phyloP scores from a whole-genome alignment of 176 grass and related monocot species.

The Poa pratensis region DNA sequence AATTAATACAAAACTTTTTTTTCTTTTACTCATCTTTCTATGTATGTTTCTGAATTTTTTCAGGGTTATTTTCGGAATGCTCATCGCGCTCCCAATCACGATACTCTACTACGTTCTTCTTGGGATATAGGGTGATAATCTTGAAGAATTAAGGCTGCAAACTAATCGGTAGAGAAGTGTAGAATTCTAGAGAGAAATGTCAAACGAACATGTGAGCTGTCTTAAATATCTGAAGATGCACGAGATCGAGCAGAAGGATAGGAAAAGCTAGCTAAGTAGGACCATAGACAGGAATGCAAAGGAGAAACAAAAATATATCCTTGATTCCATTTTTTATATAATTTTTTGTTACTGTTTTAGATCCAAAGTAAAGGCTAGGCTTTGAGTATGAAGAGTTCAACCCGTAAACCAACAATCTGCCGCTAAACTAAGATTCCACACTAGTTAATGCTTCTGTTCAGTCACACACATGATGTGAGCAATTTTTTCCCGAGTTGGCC shows the following conservation, averaged over 20 bases:
- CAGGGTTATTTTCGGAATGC: slow-evolving; percentile 99
- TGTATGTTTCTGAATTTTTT: not conserved
- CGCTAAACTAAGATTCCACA: slow-evolving; percentile 46
- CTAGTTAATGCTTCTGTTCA: slow-evolving; percentile 38
- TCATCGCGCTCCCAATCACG: slow-evolving; percentile 85
- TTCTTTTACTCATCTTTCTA: not conserved
- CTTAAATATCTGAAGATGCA: slow-evolving; percentile 46
- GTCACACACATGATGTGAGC: slow-evolving; percentile 29
- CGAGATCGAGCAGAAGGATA: slow-evolving; percentile 35
- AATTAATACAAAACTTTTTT: not conserved
- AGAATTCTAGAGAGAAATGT: slow-evolving; percentile 34
- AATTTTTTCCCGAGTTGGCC: slow-evolving; percentile 39
- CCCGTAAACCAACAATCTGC: slow-evolving; percentile 48
- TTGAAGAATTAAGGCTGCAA: slow-evolving; percentile 33
- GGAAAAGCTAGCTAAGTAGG: slow-evolving; percentile 48
- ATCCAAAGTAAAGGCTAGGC: slow-evolving; percentile 61
- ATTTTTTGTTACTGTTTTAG: slow-evolving; percentile 53
- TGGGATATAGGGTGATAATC: slow-evolving; percentile 60
- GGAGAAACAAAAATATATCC: slow-evolving; percentile 24
- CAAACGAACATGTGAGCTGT: slow-evolving; percentile 14
- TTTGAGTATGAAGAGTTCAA: slow-evolving; percentile 41
- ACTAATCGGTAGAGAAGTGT: slow-evolving; percentile 12
- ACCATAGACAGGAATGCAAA: slow-evolving; percentile 51
- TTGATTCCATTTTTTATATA: slow-evolving; percentile 45
- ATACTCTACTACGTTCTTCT: slow-evolving; percentile 96